These are phyloP conservation scores for Lathyrus sativus DNA, from an alignment of 306 rosid species.

Conservation along the genomic window DNA sequence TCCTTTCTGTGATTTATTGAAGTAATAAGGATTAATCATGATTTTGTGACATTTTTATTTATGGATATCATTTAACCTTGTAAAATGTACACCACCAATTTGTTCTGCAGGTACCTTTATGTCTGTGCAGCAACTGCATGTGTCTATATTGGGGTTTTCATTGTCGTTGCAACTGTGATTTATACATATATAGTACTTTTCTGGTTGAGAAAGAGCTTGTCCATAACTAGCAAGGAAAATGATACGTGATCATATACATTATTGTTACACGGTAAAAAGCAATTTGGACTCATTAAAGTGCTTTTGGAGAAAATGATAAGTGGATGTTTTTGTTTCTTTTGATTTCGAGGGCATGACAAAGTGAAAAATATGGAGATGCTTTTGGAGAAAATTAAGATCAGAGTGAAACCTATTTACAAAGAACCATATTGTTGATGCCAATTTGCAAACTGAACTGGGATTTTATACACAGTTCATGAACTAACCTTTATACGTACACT, in stretches of 20 bases:
- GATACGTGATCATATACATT: conserved; percentile 31
- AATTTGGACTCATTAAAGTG: conserved; percentile 32
- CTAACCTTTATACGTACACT: background rate
- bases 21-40: conserved; percentile 5
- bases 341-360: background rate
- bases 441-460: background rate
- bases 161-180: conserved; percentile 63
- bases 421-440: background rate
- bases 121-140: conserved; percentile 70
- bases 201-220: conserved; percentile 45
- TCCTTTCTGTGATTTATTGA: conserved; percentile 29
- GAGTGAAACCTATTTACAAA: background rate
- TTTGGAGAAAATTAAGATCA: conserved; percentile 22
- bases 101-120: conserved; percentile 71
- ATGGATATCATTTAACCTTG: conserved; percentile 27
- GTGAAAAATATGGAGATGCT: conserved; percentile 20
- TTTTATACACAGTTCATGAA: background rate
- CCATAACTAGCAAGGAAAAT: conserved; percentile 34
- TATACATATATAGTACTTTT: conserved; percentile 60
- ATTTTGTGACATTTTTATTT: conserved; percentile 26
- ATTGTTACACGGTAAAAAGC: conserved; percentile 21
- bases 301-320: no score
- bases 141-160: conserved; percentile 59
- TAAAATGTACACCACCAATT: conserved; percentile 20
- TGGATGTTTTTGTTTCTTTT: conserved; percentile 14